Evolutionary conservation across 1,284 basidiomycete genomes (phyloP).

Genomic region (Amylostereum areolatum): DNA sequence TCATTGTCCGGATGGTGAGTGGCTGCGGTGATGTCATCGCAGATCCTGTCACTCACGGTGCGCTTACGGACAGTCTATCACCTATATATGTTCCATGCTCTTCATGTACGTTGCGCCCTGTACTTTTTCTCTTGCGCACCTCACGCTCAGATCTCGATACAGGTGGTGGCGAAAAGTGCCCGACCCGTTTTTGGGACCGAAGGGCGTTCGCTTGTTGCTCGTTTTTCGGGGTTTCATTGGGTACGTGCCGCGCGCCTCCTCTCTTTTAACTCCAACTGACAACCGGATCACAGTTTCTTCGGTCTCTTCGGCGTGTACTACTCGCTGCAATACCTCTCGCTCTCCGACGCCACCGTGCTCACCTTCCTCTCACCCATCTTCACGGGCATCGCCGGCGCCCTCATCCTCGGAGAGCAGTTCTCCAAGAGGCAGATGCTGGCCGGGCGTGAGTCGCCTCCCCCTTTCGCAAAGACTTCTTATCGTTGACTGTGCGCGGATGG

Average conservation of each 20-base stretch:
- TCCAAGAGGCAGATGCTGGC: conserved; percentile 54
- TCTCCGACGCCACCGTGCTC: conserved; percentile 74
- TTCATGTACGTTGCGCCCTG: conserved; percentile 31
- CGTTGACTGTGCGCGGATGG: no score
- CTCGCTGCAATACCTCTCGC: conserved; percentile 48
- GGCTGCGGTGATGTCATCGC: not conserved
- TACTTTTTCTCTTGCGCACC: not conserved
- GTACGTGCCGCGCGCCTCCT: conserved; percentile 24
- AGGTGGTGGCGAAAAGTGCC: conserved; percentile 52
- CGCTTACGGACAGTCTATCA: conserved; percentile 28
- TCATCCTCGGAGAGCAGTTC: conserved; percentile 66
- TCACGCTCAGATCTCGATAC: conserved; percentile 12
- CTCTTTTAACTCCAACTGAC: not conserved
- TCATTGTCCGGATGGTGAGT: conserved; percentile 45
- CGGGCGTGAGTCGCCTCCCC: conserved; percentile 52
- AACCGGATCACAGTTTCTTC: conserved; percentile 38
- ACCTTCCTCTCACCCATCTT: conserved; percentile 70
- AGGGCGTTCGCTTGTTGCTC: conserved; percentile 55
- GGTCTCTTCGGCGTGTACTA: conserved; percentile 67
- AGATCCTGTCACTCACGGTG: not conserved
- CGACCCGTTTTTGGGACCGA: conserved; percentile 64
- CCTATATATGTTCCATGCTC: conserved; percentile 36
- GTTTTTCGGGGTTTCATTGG: conserved; percentile 59
- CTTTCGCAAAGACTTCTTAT: no score
- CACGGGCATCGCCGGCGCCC: conserved; percentile 61